Percentiles rank a stretch among this genome's conserved stretches.
phyloP scores from a whole-genome alignment of 805 yeast species.

The Cyberlindnera bimundalis region DNA sequence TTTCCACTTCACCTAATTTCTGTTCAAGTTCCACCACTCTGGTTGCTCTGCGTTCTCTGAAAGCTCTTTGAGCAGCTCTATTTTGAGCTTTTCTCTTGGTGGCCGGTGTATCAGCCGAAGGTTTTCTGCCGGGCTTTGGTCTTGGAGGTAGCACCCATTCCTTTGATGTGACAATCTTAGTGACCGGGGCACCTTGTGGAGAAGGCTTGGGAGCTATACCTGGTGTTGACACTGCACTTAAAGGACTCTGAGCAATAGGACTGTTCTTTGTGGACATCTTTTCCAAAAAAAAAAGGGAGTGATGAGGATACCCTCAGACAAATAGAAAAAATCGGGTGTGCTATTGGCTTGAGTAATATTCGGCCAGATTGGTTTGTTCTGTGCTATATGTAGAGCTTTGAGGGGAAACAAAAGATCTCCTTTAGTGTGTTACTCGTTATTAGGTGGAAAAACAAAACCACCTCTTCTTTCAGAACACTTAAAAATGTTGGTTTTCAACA shows the following conservation, averaged over 20 bases:
- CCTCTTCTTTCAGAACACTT: no score
- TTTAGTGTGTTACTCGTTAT: no score
- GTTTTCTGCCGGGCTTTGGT: conserved; percentile 68
- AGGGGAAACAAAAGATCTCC: no score
- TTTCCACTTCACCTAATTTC: conserved; percentile 62
- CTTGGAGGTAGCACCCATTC: conserved; percentile 81
- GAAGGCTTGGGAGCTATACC: conserved; percentile 24
- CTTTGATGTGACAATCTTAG: conserved; percentile 59
- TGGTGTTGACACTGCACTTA: conserved; percentile 15
- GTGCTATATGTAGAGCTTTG: no score
- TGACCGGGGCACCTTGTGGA: conserved; percentile 23
- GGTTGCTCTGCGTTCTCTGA: conserved; percentile 82
- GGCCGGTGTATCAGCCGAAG: conserved; percentile 71
- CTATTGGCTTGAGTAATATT: conserved; percentile 5
- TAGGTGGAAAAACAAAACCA: no score
- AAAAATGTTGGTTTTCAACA: no score
- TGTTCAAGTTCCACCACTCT: conserved; percentile 75
- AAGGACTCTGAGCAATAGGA: conserved; percentile 14
- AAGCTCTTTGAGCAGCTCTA: conserved; percentile 91
- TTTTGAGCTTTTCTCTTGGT: conserved; percentile 86
- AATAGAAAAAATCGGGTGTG: conserved; percentile 14
- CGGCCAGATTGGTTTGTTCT: no score
- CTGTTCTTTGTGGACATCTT: conserved; percentile 2
- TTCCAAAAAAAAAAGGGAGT: not conserved
- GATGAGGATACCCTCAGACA: not conserved